These are phyloP conservation scores for Xylariomycetidae sp. DNA, from an alignment of 2,329 filamentous ascomycete species.

Conservation along the genomic window DNA sequence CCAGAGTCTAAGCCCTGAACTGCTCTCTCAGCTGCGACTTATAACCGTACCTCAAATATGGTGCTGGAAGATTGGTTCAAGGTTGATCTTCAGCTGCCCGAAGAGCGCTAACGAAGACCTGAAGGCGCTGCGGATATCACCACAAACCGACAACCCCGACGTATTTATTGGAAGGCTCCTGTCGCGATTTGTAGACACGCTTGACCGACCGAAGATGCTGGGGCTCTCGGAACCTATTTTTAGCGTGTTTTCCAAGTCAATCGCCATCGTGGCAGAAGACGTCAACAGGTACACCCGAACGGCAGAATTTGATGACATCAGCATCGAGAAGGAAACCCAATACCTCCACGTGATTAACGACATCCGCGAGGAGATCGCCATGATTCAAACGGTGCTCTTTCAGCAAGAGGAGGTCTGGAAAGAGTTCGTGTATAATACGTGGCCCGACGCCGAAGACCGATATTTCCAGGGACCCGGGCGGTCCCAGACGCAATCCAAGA, in stretches of 20 bases:
- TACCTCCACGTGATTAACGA: constrained; percentile 7
- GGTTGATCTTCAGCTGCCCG: constrained; percentile 1
- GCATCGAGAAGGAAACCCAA: constrained; percentile 1
- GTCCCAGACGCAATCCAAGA: no score
- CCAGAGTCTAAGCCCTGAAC: no score
- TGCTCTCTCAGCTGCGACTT: background rate
- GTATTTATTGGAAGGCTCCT: constrained; percentile 1
- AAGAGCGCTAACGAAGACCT: no score
- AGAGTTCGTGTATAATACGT: constrained; percentile 4
- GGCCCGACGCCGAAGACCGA: constrained; percentile 5
- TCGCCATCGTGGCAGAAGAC: constrained; percentile 1
- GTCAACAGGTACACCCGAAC: constrained; percentile 3
- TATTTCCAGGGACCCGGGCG: no score
- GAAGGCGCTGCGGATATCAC: no score
- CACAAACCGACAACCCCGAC: no score
- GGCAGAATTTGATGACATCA: constrained; percentile 3
- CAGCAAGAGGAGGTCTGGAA: constrained; percentile 8
- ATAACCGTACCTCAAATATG: constrained; percentile 5
- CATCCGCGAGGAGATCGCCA: constrained; percentile 7
- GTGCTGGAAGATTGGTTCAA: constrained; percentile 5
- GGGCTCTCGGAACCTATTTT: constrained; percentile 2
- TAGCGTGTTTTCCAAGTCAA: constrained; percentile 4
- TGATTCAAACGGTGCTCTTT: constrained; percentile 7
- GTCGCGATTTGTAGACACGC: constrained; percentile 1
- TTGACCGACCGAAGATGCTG: constrained; percentile 1